Percentiles rank a stretch among this genome's conserved stretches.
Evolutionary conservation across 768 basidiomycete species (phyloP).

Genomic region (Tylopilus plumbeoviolaceoides): DNA sequence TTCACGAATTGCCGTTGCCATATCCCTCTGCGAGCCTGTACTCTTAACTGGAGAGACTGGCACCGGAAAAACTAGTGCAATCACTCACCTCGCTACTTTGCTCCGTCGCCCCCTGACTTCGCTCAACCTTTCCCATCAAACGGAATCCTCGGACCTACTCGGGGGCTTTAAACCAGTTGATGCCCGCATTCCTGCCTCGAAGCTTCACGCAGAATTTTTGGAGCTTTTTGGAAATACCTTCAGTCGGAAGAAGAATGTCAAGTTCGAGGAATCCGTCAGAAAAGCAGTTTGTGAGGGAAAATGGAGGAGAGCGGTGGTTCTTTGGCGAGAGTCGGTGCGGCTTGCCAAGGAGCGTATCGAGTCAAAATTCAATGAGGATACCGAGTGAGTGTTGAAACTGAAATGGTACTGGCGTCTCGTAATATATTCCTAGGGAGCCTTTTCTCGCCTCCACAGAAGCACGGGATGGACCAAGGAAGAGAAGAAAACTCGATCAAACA

Average conservation of each 20-base stretch:
- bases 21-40: conserved; percentile 75
- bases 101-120: conserved; percentile 76
- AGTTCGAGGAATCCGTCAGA: conserved; percentile 75
- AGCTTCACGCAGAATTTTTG: conserved; percentile 68
- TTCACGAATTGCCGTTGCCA: conserved; percentile 71
- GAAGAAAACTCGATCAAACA: conserved; percentile 55
- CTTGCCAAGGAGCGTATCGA: conserved; percentile 65
- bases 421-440: conserved; percentile 8
- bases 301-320: conserved; percentile 77
- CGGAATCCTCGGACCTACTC: conserved; percentile 89
- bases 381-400: conserved; percentile 16
- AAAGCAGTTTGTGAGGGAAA: conserved; percentile 78
- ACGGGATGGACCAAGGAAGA: conserved; percentile 55
- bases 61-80: conserved; percentile 95
- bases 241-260: conserved; percentile 84
- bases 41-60: conserved; percentile 97
- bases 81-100: conserved; percentile 82
- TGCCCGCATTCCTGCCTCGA: conserved; percentile 69
- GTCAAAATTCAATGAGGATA: conserved; percentile 30
- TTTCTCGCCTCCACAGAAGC: conserved; percentile 31
- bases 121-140: conserved; percentile 93
- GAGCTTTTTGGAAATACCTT: conserved; percentile 84
- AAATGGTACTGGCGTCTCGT: background rate
- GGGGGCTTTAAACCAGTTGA: conserved; percentile 98
- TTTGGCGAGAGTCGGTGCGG: conserved; percentile 78